Conservation (phyloP, 2,329 filamentous ascomycete species). For the Amesomyces nigricolor region DNA sequence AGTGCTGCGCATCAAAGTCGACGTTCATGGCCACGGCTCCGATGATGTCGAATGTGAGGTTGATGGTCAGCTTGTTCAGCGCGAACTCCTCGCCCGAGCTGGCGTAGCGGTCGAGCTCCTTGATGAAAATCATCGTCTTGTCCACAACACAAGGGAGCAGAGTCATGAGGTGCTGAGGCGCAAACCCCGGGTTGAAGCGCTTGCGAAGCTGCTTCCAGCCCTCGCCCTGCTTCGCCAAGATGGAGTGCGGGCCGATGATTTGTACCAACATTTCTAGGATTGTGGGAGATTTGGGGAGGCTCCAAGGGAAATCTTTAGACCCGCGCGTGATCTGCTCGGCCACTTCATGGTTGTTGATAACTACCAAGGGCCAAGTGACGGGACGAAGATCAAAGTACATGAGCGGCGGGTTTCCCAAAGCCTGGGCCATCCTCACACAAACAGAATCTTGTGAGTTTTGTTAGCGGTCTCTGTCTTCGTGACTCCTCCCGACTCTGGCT, state of each 20-base stretch:
- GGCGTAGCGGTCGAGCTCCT: conserved; percentile 29
- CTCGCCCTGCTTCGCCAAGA: conserved; percentile 25
- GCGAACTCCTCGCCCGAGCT: conserved; percentile 27
- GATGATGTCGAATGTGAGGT: conserved; percentile 28
- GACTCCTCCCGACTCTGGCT: not conserved
- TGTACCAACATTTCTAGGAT: conserved; percentile 22
- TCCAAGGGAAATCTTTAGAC: conserved; percentile 31
- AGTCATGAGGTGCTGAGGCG: conserved; percentile 35
- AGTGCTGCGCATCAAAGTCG: conserved; percentile 32
- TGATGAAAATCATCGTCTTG: conserved; percentile 30
- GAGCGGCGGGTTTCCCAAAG: conserved; percentile 31
- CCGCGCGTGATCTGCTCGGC: conserved; percentile 36
- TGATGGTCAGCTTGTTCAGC: conserved; percentile 34
- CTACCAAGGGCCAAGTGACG: conserved; percentile 29
- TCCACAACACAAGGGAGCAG: conserved; percentile 35
- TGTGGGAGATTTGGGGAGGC: conserved; percentile 31
- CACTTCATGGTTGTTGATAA: conserved; percentile 32
- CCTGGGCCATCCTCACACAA: conserved; percentile 28
- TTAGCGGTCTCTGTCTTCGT: not conserved
- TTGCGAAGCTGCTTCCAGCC: conserved; percentile 33
- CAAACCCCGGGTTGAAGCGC: conserved; percentile 36
- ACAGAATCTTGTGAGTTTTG: conserved; percentile 22
- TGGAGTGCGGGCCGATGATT: conserved; percentile 26
- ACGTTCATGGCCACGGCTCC: conserved; percentile 33
- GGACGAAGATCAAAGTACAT: conserved; percentile 35